Evolutionary conservation across 495 filamentous ascomycete genomes (phyloP), one percentile per base, ranked within the genome.

Genomic region (Baudoinia panamericana): DNA sequence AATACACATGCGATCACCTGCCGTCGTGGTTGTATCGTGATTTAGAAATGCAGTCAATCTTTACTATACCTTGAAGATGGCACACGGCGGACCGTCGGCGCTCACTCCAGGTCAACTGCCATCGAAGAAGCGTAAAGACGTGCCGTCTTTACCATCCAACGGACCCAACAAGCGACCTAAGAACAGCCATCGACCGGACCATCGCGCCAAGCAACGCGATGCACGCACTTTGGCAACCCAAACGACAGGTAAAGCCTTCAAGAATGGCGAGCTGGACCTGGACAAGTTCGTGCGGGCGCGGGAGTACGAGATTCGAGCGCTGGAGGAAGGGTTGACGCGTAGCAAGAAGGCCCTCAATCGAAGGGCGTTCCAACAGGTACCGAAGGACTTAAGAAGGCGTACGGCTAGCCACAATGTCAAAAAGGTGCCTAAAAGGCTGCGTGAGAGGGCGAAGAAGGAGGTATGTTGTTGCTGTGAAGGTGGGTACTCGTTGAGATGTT

Each of bases 381-480:
- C 90, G 0, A 72, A 83, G 44, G 73, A 78, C 32, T 62, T 97
- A 71, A 66, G 90, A 33, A 67, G 90, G 39, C 69, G 90, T 47
- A 93, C 90, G 0, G 90, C 86, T 16, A 92, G 84, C 57, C 90
- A 97, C 59, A 93, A 96, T 73, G 79, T 81, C 30, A 93, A 92
- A 61, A 71, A 76, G 37, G 78, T 97, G n/a, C 90, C 90, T 19
- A 81, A 75, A 52, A 65, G 82, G 47, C 62, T 97, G 48, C 70
- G 77, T 42, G 63, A 54, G 19, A 67, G 82, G 52, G 85, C 82
- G 1, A 72, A 63, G 50, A 71, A 68, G 54, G 90, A 97, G 67
- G 73, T 78, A 59, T 41, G 38, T 41, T 8, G 18, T 38, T 20
- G 3, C 16, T 9, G 5, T 15, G 12, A 12, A 16, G 18, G 43